Percentiles rank a stretch among this genome's conserved stretches.
These are phyloP conservation scores for Ambrosiella cleistominuta DNA, from an alignment of 2,329 filamentous ascomycete genomes.

Conservation along the genomic window DNA sequence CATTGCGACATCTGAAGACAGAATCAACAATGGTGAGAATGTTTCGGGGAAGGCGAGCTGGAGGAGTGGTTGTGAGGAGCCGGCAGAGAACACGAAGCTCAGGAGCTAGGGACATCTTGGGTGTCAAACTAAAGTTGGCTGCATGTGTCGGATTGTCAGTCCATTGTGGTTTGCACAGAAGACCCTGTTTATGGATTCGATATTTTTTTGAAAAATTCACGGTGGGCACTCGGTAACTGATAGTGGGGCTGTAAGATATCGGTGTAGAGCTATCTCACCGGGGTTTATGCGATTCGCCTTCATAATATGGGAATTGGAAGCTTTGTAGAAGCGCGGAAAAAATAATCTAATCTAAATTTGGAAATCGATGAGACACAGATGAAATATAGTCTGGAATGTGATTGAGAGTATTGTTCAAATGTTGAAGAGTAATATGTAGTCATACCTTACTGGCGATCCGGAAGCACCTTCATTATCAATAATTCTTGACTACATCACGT, in stretches of 20 bases:
- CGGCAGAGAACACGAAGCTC: conserved; percentile 49
- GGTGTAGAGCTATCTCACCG: neutral
- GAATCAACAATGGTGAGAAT: conserved; percentile 50
- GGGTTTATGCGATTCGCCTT: too few relatives aligned
- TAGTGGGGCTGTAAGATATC: neutral
- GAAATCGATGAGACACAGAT: too few relatives aligned
- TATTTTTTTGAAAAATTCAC: neutral
- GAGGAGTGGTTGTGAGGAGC: conserved; percentile 52
- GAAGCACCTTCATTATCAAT: too few relatives aligned
- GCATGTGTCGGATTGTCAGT: too few relatives aligned
- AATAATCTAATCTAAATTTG: neutral
- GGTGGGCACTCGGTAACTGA: neutral
- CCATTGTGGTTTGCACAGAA: too few relatives aligned
- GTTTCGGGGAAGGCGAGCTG: conserved; percentile 56
- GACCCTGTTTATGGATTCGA: too few relatives aligned
- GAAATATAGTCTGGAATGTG: too few relatives aligned
- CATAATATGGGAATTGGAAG: neutral
- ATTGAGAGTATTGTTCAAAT: too few relatives aligned
- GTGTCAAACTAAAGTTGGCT: neutral
- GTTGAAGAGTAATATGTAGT: too few relatives aligned
- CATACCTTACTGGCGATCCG: too few relatives aligned
- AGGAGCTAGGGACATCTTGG: conserved; percentile 27
- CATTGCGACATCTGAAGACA: conserved; percentile 35
- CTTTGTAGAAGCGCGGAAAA: neutral
- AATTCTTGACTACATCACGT: too few relatives aligned